Conservation (phyloP, 768 basidiomycete genomes). For the Leucogyrophana mollusca region DNA sequence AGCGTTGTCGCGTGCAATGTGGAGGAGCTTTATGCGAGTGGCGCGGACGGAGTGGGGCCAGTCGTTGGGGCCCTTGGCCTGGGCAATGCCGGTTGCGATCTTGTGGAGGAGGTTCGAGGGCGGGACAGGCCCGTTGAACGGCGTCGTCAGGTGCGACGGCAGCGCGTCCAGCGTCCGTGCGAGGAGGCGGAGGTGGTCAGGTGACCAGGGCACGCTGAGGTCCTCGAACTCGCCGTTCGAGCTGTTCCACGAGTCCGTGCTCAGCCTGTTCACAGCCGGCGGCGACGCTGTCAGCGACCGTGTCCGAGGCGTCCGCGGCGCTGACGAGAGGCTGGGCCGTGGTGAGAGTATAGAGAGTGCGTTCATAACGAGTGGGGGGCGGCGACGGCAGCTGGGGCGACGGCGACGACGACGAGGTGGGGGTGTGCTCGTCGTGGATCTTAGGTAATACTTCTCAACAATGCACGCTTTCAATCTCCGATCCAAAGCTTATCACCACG, state of each 20-base stretch:
- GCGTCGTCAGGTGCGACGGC: slow-evolving; percentile 81
- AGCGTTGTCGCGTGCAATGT: slow-evolving; percentile 67
- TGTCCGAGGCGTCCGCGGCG: background rate
- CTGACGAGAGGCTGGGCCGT: slow-evolving; percentile 1
- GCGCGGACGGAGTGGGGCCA: slow-evolving; percentile 85
- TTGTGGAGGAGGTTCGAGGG: slow-evolving; percentile 86
- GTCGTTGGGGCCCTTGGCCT: slow-evolving; percentile 70
- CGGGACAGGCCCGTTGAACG: slow-evolving; percentile 81
- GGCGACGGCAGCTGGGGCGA: slow-evolving; percentile 4
- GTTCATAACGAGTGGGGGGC: slow-evolving; percentile 5
- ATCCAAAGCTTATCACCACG: too few species aligned
- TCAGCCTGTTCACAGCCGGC: slow-evolving; percentile 49
- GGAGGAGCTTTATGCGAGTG: slow-evolving; percentile 80
- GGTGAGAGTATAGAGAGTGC: background rate
- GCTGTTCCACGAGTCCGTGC: slow-evolving; percentile 84
- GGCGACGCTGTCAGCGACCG: slow-evolving; percentile 16
- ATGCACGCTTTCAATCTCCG: too few species aligned
- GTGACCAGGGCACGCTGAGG: slow-evolving; percentile 68
- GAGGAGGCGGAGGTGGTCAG: slow-evolving; percentile 68
- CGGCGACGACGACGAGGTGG: too few species aligned
- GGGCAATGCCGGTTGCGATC: slow-evolving; percentile 73
- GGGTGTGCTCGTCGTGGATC: too few species aligned
- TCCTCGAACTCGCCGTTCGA: slow-evolving; percentile 68
- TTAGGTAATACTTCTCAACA: too few species aligned
- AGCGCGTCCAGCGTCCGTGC: slow-evolving; percentile 80